Conservation (phyloP, 164 flowering plant genomes). For the Berberis vulgaris region DNA sequence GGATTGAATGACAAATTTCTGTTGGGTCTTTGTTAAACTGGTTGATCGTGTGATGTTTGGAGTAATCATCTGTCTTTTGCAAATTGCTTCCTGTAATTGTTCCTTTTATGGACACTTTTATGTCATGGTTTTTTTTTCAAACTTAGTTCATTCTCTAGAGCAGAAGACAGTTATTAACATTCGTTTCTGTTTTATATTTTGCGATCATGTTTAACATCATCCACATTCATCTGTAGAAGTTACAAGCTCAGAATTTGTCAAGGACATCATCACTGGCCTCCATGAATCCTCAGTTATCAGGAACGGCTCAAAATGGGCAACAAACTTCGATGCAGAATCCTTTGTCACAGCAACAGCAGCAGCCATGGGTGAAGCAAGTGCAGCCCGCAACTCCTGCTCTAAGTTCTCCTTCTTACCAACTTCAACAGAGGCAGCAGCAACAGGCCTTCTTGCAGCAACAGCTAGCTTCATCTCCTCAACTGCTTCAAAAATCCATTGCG, state of each 20-base stretch:
- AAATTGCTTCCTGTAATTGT: too few species aligned
- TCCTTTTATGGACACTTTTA: too few species aligned
- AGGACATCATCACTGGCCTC: conserved; percentile 64
- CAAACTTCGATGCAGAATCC: conserved; percentile 59
- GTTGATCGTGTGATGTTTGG: too few species aligned
- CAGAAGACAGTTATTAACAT: not conserved
- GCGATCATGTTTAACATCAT: not conserved
- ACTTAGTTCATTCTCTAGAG: too few species aligned
- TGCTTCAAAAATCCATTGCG: conserved; percentile 47
- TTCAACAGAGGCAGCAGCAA: conserved; percentile 54
- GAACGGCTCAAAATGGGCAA: conserved; percentile 74
- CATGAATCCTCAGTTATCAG: conserved; percentile 64
- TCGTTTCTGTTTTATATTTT: not conserved
- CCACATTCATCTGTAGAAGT: conserved; percentile 19
- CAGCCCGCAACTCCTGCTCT: conserved; percentile 55
- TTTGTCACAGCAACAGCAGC: conserved; percentile 48
- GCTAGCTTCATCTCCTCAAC: conserved; percentile 47
- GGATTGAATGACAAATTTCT: too few species aligned
- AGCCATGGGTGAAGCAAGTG: conserved; percentile 72
- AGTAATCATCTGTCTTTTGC: too few species aligned
- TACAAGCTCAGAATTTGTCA: conserved; percentile 54
- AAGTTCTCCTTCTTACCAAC: conserved; percentile 60
- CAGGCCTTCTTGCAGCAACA: conserved; percentile 59
- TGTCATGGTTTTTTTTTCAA: too few species aligned
- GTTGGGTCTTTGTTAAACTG: too few species aligned